phyloP scores from a whole-genome alignment of 495 filamentous ascomycete genomes.

The Geoglossum glabrum region DNA sequence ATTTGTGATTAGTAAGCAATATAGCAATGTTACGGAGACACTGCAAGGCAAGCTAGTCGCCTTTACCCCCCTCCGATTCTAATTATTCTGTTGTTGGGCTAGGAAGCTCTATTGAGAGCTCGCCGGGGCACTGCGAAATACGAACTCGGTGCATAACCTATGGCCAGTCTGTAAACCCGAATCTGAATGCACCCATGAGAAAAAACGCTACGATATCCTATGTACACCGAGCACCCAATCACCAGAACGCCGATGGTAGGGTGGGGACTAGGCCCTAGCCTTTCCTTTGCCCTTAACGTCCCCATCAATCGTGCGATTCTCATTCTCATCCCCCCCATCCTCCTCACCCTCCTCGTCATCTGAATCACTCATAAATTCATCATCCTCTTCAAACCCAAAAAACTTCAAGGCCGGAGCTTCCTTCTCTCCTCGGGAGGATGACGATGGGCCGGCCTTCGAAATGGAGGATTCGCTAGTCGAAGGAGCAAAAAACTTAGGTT shows the following conservation, averaged over 20 bases:
- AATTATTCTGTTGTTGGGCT: too few species aligned
- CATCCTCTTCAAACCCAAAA: slow-evolving; percentile 78
- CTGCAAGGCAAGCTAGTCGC: too few species aligned
- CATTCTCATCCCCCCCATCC: neutral
- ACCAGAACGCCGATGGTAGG: neutral
- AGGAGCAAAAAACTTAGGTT: slow-evolving; percentile 21
- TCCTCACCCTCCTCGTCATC: slow-evolving; percentile 29
- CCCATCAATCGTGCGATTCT: neutral
- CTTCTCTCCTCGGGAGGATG: slow-evolving; percentile 12
- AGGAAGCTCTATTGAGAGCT: too few species aligned
- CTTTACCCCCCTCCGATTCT: too few species aligned
- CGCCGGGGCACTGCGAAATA: too few species aligned
- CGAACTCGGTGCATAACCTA: too few species aligned
- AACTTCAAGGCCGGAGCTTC: slow-evolving; percentile 29
- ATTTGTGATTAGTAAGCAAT: neutral
- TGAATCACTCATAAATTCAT: slow-evolving; percentile 70
- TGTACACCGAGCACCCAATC: neutral
- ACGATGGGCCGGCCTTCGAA: slow-evolving; percentile 9
- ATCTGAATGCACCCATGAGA: too few species aligned
- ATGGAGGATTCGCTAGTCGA: slow-evolving; percentile 2
- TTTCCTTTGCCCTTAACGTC: slow-evolving; percentile 14
- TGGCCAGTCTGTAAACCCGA: too few species aligned
- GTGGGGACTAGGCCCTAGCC: neutral
- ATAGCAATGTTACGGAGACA: too few species aligned
- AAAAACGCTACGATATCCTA: too few species aligned